Evolutionary conservation across 495 filamentous ascomycete genomes (phyloP), one percentile per base, ranked within the genome.

Genomic region (Lepidopterella palustris): DNA sequence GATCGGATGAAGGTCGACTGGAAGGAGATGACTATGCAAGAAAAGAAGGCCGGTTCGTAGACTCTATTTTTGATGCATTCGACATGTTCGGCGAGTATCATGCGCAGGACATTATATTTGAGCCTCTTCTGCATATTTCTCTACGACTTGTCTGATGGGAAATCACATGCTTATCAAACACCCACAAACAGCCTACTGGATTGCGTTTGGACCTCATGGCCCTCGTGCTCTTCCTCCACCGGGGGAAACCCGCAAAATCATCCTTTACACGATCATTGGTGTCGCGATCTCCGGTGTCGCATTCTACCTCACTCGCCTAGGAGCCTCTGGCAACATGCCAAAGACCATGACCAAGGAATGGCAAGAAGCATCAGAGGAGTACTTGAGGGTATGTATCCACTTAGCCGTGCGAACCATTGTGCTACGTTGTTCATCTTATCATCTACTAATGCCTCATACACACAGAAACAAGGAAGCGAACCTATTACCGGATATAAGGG

Each of bases 1-100:
- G 93, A 98, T 79, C 86, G 93, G 69, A 97, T 97, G 93, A 97
- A 96, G 88, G 84, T 80, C 63, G 88, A 89, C 75, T 98, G 93
- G 93, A 81, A 87, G 69, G 89, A 97, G 68, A 79, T 98, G 82
- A 98, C 93, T 27, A 40, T 92, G 63, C 84, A 90, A 75, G 93
- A 98, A 82, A 96, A 97, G 88, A 97, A 95, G 80, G 95, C 93
- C 70, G 92, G 93, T 97, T 85, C 69, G 93, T 87, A 54, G 6
- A 52, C 20, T 52, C 28, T 21, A 49, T 57, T n/a, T 5, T 26
- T 28, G 21, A 50, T 20, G 39, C 21, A 56, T 62, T 59, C 54
- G 60, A 25, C 23, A 49, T 58, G 29, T 42, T 48, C 24, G 25
- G 58, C 45, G 1, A 45, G 32, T 45, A 5, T 27, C 29, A 47